phyloP scores from a whole-genome alignment of 805 yeast species.

The Aciculoconidium aculeatum region DNA sequence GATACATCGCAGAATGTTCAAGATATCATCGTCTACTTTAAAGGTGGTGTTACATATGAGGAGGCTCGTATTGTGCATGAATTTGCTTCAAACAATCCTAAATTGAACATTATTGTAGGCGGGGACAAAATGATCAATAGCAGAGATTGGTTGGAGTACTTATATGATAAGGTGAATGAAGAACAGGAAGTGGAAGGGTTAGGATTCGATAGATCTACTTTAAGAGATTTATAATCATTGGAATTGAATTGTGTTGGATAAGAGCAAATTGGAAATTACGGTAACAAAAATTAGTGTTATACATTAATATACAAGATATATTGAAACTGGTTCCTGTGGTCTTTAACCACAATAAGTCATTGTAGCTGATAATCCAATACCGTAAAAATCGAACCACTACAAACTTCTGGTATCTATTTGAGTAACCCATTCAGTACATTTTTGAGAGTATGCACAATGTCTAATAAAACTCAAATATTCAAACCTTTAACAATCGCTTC shows the following conservation, averaged over 20 bases:
- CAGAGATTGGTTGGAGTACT: constrained; percentile 24
- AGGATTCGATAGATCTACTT: constrained; percentile 35
- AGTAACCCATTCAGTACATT: no score
- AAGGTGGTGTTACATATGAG: constrained; percentile 91
- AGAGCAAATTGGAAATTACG: no score
- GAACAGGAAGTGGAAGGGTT: constrained; percentile 16
- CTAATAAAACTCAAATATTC: no score
- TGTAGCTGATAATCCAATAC: no score
- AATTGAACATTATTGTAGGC: constrained; percentile 71
- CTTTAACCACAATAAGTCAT: no score
- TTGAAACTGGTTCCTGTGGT: no score
- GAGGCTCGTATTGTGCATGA: constrained; percentile 82
- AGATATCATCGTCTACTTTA: constrained; percentile 64
- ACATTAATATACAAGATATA: no score
- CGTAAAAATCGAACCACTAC: no score
- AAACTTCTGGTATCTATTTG: no score
- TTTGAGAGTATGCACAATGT: no score
- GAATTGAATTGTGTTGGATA: constrained; percentile 28
- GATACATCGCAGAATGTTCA: constrained; percentile 29
- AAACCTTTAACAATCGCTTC: no score
- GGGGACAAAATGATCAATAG: constrained; percentile 44
- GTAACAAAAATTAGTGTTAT: no score
- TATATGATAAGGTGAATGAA: constrained; percentile 27
- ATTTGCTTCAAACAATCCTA: constrained; percentile 50
- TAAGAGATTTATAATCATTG: constrained; percentile 23